Evolutionary conservation across 2,329 filamentous ascomycete genomes (phyloP).

Genomic region (Ilyonectria mors-panacis): DNA sequence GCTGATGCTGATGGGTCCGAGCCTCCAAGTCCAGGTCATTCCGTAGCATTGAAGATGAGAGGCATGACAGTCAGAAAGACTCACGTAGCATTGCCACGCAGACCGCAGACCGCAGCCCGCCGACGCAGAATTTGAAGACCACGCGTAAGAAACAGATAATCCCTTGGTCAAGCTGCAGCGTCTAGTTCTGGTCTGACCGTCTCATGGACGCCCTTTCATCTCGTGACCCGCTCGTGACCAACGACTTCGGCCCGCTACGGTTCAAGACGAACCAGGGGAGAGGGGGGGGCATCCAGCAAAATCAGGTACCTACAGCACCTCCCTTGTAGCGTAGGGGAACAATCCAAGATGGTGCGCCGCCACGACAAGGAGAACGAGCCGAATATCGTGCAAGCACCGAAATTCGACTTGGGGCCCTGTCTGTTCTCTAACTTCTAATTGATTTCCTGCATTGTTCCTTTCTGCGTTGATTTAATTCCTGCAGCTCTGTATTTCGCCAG

Average conservation of each 20-base stretch:
- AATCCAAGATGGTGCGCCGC: conserved; percentile 29
- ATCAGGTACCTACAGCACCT: conserved; percentile 37
- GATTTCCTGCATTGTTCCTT: conserved; percentile 16
- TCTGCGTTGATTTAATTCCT: neutral
- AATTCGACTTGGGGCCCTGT: conserved; percentile 39
- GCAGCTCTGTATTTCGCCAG: neutral
- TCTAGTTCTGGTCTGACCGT: neutral
- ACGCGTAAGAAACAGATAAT: too few species aligned
- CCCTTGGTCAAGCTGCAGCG: neutral
- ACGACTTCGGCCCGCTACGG: conserved; percentile 35
- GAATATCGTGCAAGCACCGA: conserved; percentile 43
- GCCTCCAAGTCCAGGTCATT: conserved; percentile 16
- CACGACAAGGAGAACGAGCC: conserved; percentile 40
- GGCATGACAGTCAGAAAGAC: neutral
- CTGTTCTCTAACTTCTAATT: conserved; percentile 18
- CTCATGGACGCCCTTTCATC: conserved; percentile 4
- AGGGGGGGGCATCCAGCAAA: conserved; percentile 10
- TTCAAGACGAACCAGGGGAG: conserved; percentile 35
- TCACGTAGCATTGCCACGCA: conserved; percentile 9
- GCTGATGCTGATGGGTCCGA: conserved; percentile 9
- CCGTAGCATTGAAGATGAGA: conserved; percentile 19
- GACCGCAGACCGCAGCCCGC: neutral
- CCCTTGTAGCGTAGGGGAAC: conserved; percentile 36
- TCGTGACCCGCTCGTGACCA: conserved; percentile 35
- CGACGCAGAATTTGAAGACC: neutral